Percentiles rank a stretch among this genome's conserved stretches.
phyloP scores from a whole-genome alignment of 306 rosid genomes.

The Oxytropis ochrocephala region DNA sequence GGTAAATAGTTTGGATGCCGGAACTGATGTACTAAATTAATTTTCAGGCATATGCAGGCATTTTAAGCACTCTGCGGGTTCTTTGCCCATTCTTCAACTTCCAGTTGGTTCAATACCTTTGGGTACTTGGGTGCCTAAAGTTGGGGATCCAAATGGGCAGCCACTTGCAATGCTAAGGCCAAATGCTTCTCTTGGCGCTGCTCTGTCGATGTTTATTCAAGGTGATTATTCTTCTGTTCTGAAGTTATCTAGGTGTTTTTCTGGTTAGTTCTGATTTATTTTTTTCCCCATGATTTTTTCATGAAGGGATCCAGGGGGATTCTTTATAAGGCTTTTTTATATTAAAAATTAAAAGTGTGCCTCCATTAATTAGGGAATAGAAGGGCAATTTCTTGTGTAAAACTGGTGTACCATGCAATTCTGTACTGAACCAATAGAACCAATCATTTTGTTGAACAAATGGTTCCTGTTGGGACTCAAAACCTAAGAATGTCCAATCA shows the following conservation, averaged over 20 bases:
- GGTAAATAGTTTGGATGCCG: slow-evolving; percentile 24
- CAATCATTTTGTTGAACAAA: slow-evolving; percentile 8
- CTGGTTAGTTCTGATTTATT: neutral
- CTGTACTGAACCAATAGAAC: neutral
- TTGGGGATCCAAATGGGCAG: slow-evolving; percentile 60
- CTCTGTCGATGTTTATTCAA: slow-evolving; percentile 62
- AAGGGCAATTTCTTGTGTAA: neutral
- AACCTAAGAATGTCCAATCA: neutral
- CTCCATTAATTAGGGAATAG: neutral
- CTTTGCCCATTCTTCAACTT: slow-evolving; percentile 73
- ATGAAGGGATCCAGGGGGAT: neutral
- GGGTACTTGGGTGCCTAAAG: slow-evolving; percentile 83
- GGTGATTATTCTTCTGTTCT: slow-evolving; percentile 42
- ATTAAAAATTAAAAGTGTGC: neutral
- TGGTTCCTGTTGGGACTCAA: neutral
- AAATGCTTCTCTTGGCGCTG: slow-evolving; percentile 63
- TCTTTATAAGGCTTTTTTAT: neutral
- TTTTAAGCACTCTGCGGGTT: slow-evolving; percentile 58
- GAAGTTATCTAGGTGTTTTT: slow-evolving; percentile 17
- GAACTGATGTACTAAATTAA: slow-evolving; percentile 33
- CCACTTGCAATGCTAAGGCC: slow-evolving; percentile 69
- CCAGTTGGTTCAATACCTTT: slow-evolving; percentile 67
- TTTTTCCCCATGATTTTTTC: neutral
- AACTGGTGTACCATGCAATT: neutral
- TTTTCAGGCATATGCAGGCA: slow-evolving; percentile 81